These are phyloP conservation scores for Nematocida parisii DNA, from an alignment of 371 early-diverging fungal genomes.

Conservation along the genomic window DNA sequence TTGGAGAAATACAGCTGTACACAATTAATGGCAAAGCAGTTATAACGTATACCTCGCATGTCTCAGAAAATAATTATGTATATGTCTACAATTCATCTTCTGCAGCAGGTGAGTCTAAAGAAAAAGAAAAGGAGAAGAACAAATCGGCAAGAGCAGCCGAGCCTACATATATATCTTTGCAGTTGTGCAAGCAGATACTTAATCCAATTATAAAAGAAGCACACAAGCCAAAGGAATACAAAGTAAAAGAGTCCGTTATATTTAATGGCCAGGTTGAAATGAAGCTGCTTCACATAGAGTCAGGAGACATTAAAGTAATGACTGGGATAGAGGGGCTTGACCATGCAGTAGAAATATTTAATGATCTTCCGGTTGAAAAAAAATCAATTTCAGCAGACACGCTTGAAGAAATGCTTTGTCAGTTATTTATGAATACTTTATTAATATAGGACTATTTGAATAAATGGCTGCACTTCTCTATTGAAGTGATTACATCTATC, in stretches of 20 bases:
- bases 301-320: constrained; percentile 36
- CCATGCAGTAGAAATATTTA: constrained; percentile 45
- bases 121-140: neutral
- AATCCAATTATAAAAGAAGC: neutral
- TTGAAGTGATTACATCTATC: neutral
- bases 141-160: neutral
- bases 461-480: constrained; percentile 32
- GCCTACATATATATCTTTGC: neutral
- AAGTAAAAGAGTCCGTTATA: neutral
- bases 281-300: constrained; percentile 17
- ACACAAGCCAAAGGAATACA: constrained; percentile 17
- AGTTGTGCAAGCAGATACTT: constrained; percentile 4
- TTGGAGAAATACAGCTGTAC: constrained; percentile 18
- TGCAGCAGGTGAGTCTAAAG: neutral
- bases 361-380: constrained; percentile 21
- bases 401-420: neutral
- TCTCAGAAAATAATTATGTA: constrained; percentile 1
- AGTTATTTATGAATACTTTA: constrained; percentile 20
- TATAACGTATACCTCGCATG: constrained; percentile 36
- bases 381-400: neutral
- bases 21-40: neutral
- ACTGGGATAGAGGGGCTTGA: constrained; percentile 44
- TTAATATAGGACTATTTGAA: constrained; percentile 21
- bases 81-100: neutral
- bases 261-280: constrained; percentile 7